A percentile compares a stretch with the other conserved stretches of the same genome.
These are phyloP conservation scores for Samsoniella hepiali DNA, from an alignment of 2,329 filamentous ascomycete species.

Conservation along the genomic window DNA sequence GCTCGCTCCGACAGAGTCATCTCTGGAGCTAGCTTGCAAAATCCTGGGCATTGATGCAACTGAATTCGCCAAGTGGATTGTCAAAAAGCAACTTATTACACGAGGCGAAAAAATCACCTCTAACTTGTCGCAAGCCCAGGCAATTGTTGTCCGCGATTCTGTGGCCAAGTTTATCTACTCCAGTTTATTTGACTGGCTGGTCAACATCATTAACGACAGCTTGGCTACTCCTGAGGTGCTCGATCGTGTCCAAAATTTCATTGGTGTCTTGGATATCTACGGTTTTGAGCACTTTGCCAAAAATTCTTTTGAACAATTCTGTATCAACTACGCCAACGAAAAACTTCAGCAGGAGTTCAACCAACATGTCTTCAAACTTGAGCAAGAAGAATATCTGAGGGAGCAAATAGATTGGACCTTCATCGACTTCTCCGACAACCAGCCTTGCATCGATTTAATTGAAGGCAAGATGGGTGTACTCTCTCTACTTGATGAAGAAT, in stretches of 20 bases:
- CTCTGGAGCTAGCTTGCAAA: conserved; percentile 73
- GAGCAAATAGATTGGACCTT: conserved; percentile 99
- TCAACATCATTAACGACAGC: conserved; percentile 92
- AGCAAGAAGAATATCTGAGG: conserved; percentile 94
- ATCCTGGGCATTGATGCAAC: conserved; percentile 83
- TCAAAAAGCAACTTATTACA: conserved; percentile 97
- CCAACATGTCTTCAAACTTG: conserved; percentile 97
- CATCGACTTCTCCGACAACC: conserved; percentile 98
- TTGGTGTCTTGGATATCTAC: conserved; percentile 98
- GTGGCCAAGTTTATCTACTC: conserved; percentile 99
- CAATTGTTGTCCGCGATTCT: conserved; percentile 90
- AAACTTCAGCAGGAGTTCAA: conserved; percentile 99
- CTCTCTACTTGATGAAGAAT: conserved; percentile 92
- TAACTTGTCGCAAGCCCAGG: conserved; percentile 89
- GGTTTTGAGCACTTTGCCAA: conserved; percentile 99
- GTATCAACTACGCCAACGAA: conserved; percentile 99
- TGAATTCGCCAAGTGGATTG: conserved; percentile 95
- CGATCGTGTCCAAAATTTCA: conserved; percentile 80
- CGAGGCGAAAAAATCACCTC: conserved; percentile 97
- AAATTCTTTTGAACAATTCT: conserved; percentile 99
- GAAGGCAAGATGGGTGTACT: conserved; percentile 94
- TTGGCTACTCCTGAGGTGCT: conserved; percentile 87
- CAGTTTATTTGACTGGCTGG: conserved; percentile 96
- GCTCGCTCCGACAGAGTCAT: conserved; percentile 74
- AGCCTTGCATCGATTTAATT: conserved; percentile 97